These are phyloP conservation scores for Suillus subaureus DNA, from an alignment of 768 basidiomycete genomes.

Conservation along the genomic window DNA sequence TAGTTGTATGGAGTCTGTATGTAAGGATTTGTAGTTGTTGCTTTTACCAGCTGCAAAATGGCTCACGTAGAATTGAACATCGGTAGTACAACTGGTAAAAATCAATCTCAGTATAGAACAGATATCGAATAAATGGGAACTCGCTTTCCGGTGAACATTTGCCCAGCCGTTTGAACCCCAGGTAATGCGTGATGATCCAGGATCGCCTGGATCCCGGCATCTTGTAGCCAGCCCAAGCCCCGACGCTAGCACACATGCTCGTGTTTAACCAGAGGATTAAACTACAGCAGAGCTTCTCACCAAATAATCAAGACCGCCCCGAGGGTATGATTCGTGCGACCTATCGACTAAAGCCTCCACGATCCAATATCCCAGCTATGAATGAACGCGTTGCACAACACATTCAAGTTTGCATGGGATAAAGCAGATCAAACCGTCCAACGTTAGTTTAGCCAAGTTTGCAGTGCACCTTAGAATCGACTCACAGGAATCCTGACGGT, in stretches of 20 bases:
- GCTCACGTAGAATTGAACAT: conserved; percentile 75
- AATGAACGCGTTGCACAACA: not conserved
- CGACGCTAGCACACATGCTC: conserved; percentile 45
- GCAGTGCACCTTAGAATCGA: not conserved
- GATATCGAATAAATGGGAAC: conserved; percentile 16
- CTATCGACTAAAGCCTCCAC: conserved; percentile 72
- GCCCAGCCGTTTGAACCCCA: conserved; percentile 62
- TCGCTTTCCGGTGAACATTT: conserved; percentile 72
- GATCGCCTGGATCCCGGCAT: conserved; percentile 67
- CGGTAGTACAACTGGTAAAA: conserved; percentile 56
- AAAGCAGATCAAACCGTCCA: not conserved
- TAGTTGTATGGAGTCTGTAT: conserved; percentile 69
- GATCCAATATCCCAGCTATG: conserved; percentile 83
- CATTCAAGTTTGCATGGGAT: not conserved
- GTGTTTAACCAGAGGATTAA: not conserved
- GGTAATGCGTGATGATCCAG: conserved; percentile 76
- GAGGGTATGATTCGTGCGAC: conserved; percentile 60
- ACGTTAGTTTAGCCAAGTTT: not conserved
- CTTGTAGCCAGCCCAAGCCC: conserved; percentile 59
- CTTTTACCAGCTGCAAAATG: not conserved
- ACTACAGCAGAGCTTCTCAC: conserved; percentile 37
- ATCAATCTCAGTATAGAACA: conserved; percentile 9
- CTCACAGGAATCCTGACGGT: conserved; percentile 79
- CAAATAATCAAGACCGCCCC: conserved; percentile 67
- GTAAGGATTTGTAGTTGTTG: conserved; percentile 10